A percentile compares a stretch with the other conserved stretches of the same genome.
Conservation (phyloP, 331 rosid species). For the Prunus yedoensis region DNA sequence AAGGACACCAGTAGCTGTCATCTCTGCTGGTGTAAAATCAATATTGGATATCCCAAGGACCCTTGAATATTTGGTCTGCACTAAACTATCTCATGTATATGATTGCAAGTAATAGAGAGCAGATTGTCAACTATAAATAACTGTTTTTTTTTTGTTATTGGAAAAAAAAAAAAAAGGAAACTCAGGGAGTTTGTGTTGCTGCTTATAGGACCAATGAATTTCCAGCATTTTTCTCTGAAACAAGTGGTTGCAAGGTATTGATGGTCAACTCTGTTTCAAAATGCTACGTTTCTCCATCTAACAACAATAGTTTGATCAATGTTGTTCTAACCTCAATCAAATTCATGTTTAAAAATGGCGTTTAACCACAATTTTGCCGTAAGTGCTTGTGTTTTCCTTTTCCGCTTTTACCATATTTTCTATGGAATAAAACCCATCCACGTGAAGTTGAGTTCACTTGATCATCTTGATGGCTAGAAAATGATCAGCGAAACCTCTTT, state of each 20-base stretch:
- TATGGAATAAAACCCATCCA: not conserved
- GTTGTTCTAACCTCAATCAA: not conserved
- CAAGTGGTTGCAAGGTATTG: slow-evolving; percentile 88
- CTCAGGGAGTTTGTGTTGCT: slow-evolving; percentile 88
- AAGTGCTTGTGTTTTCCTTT: not conserved
- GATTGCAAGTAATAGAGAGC: slow-evolving; percentile 10
- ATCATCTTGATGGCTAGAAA: not conserved
- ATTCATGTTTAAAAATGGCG: not conserved
- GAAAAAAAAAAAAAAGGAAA: slow-evolving; percentile 48
- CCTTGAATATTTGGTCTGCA: slow-evolving; percentile 78
- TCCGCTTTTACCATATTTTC: not conserved
- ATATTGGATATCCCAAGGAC: slow-evolving; percentile 89
- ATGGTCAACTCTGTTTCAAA: not conserved
- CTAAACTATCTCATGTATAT: slow-evolving; percentile 18
- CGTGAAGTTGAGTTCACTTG: not conserved
- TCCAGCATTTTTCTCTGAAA: slow-evolving; percentile 87
- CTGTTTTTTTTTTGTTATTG: not conserved
- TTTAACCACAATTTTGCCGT: not conserved
- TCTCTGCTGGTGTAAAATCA: slow-evolving; percentile 94
- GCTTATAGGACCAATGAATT: slow-evolving; percentile 79
- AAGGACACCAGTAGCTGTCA: slow-evolving; percentile 86
- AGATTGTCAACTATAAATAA: not conserved
- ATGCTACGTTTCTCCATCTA: not conserved
- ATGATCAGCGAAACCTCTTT: not conserved
- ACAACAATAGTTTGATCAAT: not conserved